Base-by-base conservation (phyloP, 2,329 filamentous ascomycete species). In the Penicillium sp. region DNA sequence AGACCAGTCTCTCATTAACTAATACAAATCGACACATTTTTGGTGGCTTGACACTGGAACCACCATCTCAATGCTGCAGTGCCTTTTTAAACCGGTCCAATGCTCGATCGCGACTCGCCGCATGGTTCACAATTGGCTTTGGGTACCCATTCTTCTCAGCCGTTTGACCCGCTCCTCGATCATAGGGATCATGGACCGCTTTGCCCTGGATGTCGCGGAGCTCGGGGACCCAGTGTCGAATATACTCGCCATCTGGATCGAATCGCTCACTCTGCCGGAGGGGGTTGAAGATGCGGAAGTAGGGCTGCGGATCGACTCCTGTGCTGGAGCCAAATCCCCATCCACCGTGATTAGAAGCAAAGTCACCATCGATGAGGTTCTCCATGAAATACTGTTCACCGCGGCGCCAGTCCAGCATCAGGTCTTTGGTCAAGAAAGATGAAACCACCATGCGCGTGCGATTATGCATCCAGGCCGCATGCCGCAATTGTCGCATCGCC, bases 201-300 rank as follows among this genome's bases (percentile, higher is more conserved):
- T 79, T 81, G 0, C 77, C 80, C 51, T 75, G 58, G 2, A 90
- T 63, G 0, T 63, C 73, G 16, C 65, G 71, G 43, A 95, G 66
- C 65, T 95, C 88, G 0, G 80, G 80, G 6, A 95, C 71, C 87
- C 87, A 95, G 42, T 77, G 78, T 25, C 84, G 74, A 39, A 95
- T 93, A 59, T 90, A 95, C 11, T 79, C 77, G 0, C 87, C 89
- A 0, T 82, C 70, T 0, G 75, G 69, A 57, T 95, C 88, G 52
- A 93, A 94, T 63, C 84, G 89, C 70, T 92, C 85, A 51, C 83
- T 86, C 68, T 95, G 88, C 12, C 85, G 66, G 30, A 87, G 60
- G 0, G 88, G 88, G 54, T 93, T 95, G 65, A 95, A 95, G 35
- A 95, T 84, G 5, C 87, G 75, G 47, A 95, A 95, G 59, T 93